phyloP scores from a whole-genome alignment of 1,284 basidiomycete species.

The Boletellus deceptivus region DNA sequence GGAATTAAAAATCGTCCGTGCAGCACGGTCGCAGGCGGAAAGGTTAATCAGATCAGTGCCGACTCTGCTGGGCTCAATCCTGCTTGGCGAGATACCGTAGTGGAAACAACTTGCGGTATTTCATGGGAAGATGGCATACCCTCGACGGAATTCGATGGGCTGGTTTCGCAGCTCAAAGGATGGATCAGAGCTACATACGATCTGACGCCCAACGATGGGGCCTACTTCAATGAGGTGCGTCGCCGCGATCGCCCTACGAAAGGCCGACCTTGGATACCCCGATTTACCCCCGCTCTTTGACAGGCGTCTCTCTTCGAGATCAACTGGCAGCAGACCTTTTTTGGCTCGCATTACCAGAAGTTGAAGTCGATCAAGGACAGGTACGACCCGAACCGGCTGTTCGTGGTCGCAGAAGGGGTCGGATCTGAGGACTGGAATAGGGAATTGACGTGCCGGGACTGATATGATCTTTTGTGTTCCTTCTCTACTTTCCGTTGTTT shows the following conservation, averaged over 20 bases:
- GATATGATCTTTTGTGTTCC: background rate
- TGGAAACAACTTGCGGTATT: slow-evolving; percentile 27
- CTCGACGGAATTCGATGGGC: slow-evolving; percentile 26
- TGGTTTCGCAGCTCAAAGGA: slow-evolving; percentile 28
- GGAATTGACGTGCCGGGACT: slow-evolving; percentile 22
- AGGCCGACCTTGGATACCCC: background rate
- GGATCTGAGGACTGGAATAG: slow-evolving; percentile 41
- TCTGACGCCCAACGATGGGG: too few species aligned
- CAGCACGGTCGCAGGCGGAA: slow-evolving; percentile 40
- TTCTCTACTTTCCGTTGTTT: background rate
- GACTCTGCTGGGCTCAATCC: slow-evolving; percentile 42
- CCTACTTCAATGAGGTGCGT: too few species aligned
- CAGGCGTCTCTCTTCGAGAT: slow-evolving; percentile 36
- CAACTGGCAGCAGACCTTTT: background rate
- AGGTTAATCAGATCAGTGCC: slow-evolving; percentile 35
- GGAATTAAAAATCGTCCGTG: background rate
- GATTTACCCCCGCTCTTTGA: background rate
- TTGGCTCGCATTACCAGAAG: slow-evolving; percentile 25
- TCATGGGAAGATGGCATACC: slow-evolving; percentile 37
- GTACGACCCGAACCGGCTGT: slow-evolving; percentile 27
- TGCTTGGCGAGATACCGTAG: slow-evolving; percentile 41
- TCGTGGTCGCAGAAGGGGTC: slow-evolving; percentile 45
- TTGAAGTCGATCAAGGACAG: slow-evolving; percentile 40
- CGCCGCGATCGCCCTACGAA: too few species aligned
- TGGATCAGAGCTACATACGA: slow-evolving; percentile 16